Conservation (phyloP, 164 flowering plant genomes). For the Houttuynia cordata region DNA sequence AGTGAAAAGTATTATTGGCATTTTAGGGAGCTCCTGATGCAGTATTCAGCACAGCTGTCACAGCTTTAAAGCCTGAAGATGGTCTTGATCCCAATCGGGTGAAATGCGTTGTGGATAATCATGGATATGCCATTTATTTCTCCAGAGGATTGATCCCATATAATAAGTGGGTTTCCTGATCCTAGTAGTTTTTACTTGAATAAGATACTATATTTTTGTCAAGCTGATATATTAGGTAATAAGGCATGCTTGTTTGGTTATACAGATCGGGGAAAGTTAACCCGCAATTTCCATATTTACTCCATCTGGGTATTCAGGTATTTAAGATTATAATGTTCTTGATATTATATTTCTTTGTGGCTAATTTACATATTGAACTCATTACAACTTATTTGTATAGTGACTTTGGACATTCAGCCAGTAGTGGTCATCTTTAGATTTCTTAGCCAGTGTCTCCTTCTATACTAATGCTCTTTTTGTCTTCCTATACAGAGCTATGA, state of each 20-base stretch:
- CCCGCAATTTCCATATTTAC: constrained; percentile 73
- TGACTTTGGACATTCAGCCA: too few relatives aligned
- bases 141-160: constrained; percentile 87
- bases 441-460: too few relatives aligned
- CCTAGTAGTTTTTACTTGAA: background rate
- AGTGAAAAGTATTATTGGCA: background rate
- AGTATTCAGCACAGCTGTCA: constrained; percentile 97
- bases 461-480: constrained; percentile 2
- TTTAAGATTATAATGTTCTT: background rate
- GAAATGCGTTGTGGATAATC: constrained; percentile 80
- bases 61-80: constrained; percentile 81
- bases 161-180: constrained; percentile 54
- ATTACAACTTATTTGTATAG: too few relatives aligned
- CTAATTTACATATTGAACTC: background rate
- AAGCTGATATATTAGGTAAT: background rate
- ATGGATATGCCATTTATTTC: constrained; percentile 89
- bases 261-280: constrained; percentile 73
- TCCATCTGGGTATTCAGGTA: constrained; percentile 99
- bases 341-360: too few relatives aligned
- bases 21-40: constrained; percentile 88
- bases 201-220: constrained; percentile 2
- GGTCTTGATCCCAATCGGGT: constrained; percentile 85
- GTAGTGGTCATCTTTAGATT: too few relatives aligned
- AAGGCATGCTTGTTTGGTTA: background rate
- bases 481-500: constrained; percentile 60